phyloP scores from a whole-genome alignment of 2,329 filamentous ascomycete genomes.

The Erysiphe pulchra region DNA sequence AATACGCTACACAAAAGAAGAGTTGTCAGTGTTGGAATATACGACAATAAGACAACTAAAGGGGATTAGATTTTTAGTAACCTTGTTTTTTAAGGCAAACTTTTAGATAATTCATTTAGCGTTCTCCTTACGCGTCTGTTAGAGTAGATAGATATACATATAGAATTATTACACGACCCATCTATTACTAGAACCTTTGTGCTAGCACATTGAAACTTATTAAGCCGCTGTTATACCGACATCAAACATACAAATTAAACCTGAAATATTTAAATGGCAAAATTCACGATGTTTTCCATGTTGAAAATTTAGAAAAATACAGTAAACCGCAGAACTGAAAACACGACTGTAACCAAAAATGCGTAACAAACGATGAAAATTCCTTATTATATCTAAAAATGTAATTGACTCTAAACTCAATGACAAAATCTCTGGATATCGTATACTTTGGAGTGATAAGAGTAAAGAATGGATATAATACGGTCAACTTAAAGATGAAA shows the following conservation, averaged over 20 bases:
- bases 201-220: too few species aligned
- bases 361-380: background rate
- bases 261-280: background rate
- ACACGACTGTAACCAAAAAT: background rate
- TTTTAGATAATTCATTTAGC: too few species aligned
- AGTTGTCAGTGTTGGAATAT: too few species aligned
- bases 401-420: background rate
- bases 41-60: too few species aligned
- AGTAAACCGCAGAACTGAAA: background rate
- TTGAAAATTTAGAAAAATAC: constrained; percentile 1
- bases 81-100: too few species aligned
- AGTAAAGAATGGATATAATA: background rate
- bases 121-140: too few species aligned
- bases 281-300: constrained; percentile 1
- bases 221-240: too few species aligned
- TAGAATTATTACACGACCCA: too few species aligned
- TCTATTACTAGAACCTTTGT: too few species aligned
- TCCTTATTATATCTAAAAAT: background rate
- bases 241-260: constrained; percentile 1
- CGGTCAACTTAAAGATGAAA: background rate
- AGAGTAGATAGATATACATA: too few species aligned
- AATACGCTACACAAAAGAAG: too few species aligned
- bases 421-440: background rate
- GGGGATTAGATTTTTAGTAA: too few species aligned
- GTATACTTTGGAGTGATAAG: background rate